Evolutionary conservation across 768 basidiomycete species (phyloP), one percentile per base, ranked within the genome.

Genomic region (Termitomyces heimii): DNA sequence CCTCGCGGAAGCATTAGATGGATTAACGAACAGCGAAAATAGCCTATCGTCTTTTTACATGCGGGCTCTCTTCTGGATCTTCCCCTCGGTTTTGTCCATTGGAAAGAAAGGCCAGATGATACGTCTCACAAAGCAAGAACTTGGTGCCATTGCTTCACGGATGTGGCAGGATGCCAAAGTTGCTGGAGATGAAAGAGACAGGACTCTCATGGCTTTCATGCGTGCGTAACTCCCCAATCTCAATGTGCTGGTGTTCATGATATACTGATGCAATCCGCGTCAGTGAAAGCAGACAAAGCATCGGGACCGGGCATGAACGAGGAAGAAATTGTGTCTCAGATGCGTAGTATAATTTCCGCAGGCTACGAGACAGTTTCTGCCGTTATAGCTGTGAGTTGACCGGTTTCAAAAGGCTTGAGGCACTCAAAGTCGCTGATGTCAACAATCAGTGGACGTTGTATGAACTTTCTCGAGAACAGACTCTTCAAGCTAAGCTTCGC

Each of bases 331-430:
- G 75, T 81, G 22, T 75, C 82, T 13, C 83, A 85, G 59, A 82
- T 85, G 82, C 79, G 84, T 51, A 83, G 82, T 10, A 73, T 82
- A 44, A 82, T 85, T 45, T 84, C 83, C 32, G 84, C 84, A 16
- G 84, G 80, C n/a, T 80, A 80, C 59, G 78, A 80, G 61, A 77
- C 78, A 0, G 75, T 80, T n/a, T 79, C 78, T 46, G 76, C 77
- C 1, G 58, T 75, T 18, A 65, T 76, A 53, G 75, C 77, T 18
- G 78, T 78, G 65, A 61, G 67, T 62, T 22, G 13, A 44, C 29
- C 29, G 5, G 5, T 32, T 24, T n/a, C 6, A 16, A 24, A 24
- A 28, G 14, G 14, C 7, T 16, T 24, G 0, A 20, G 18, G n/a
- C 48, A 6, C 20, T 45, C 35, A 26, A 18, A 42, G 28, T 49